Conservation (phyloP, 1,284 basidiomycete species). For the Anthracocystis setariae region DNA sequence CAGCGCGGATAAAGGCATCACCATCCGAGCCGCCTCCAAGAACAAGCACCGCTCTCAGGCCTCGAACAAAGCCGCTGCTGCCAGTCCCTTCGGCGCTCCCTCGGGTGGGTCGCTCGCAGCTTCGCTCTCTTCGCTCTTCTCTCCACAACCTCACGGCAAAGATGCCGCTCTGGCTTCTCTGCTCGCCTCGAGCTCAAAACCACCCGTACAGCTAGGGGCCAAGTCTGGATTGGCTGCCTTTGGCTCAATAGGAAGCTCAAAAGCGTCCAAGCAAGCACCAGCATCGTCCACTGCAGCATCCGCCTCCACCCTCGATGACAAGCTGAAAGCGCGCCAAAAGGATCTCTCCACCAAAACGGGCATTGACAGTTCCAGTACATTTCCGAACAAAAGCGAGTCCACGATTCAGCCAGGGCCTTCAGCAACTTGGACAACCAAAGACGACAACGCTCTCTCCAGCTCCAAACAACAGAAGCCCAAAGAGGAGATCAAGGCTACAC, state of each 20-base stretch:
- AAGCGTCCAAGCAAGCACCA: background rate
- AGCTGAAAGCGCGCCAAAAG: conserved; percentile 13
- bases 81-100: conserved; percentile 28
- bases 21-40: conserved; percentile 41
- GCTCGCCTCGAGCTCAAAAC: conserved; percentile 36
- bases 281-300: background rate
- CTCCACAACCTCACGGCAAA: conserved; percentile 40
- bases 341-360: background rate
- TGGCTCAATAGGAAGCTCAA: conserved; percentile 16
- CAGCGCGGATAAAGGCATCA: conserved; percentile 28
- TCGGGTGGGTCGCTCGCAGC: conserved; percentile 32
- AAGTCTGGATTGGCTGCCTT: conserved; percentile 28
- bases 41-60: conserved; percentile 36
- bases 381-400: background rate
- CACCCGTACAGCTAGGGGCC: conserved; percentile 16
- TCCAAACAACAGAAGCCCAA: conserved; percentile 11
- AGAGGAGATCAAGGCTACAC: background rate
- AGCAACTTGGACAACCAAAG: conserved; percentile 10
- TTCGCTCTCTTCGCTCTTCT: conserved; percentile 45
- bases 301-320: conserved; percentile 9
- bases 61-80: conserved; percentile 4
- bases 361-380: background rate
- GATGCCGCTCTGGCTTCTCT: conserved; percentile 44
- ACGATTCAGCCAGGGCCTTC: background rate
- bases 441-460: background rate